Conservation (phyloP, 2,329 filamentous ascomycete genomes). For the Curvularia verruculosa region DNA sequence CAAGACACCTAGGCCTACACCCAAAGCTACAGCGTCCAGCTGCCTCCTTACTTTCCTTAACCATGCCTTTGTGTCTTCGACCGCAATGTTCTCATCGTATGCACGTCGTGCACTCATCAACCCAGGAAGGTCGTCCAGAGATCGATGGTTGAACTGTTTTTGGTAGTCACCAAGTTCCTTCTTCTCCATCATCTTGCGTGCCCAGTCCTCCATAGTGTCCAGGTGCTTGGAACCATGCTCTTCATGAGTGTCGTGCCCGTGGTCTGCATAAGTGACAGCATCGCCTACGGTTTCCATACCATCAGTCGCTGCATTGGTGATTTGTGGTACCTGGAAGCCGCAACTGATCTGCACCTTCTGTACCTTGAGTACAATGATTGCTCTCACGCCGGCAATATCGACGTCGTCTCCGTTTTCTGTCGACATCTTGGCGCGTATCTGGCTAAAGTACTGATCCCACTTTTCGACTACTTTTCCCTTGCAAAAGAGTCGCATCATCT, state of each 20-base stretch:
- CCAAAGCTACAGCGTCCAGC: constrained; percentile 30
- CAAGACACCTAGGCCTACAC: constrained; percentile 26
- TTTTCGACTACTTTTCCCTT: constrained; percentile 65
- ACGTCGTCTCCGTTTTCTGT: constrained; percentile 35
- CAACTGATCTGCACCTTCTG: constrained; percentile 70
- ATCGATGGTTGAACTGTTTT: constrained; percentile 57
- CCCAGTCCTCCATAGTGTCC: constrained; percentile 62
- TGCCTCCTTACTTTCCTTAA: constrained; percentile 32
- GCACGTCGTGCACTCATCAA: constrained; percentile 56
- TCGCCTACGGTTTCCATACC: constrained; percentile 17
- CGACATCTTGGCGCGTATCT: constrained; percentile 52
- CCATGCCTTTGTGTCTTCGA: constrained; percentile 50
- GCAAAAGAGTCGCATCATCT: constrained; percentile 70
- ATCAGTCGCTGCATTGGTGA: constrained; percentile 39
- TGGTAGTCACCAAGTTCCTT: constrained; percentile 63
- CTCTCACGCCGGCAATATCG: constrained; percentile 49
- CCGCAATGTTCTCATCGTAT: constrained; percentile 52
- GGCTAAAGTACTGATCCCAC: constrained; percentile 53
- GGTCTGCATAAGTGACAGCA: constrained; percentile 30
- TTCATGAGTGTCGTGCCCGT: constrained; percentile 21
- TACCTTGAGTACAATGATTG: constrained; percentile 66
- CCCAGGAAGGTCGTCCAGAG: constrained; percentile 34
- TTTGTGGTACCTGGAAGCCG: constrained; percentile 67
- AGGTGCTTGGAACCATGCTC: constrained; percentile 47
- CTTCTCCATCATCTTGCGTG: constrained; percentile 56